These are phyloP conservation scores for Ceratobasidium sp. DNA, from an alignment of 1,284 basidiomycete genomes.

Conservation along the genomic window DNA sequence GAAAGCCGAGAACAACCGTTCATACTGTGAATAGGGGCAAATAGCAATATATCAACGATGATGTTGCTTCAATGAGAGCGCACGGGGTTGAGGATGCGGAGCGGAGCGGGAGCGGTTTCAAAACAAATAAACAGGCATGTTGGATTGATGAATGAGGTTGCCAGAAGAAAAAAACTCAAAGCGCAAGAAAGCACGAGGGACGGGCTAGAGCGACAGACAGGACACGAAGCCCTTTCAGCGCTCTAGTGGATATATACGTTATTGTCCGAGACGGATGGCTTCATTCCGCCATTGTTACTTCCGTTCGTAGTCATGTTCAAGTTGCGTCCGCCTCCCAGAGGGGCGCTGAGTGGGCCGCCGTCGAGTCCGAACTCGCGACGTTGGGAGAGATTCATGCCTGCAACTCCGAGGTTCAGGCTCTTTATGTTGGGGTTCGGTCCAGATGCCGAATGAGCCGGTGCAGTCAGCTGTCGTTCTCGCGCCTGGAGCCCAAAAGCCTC, in stretches of 20 bases:
- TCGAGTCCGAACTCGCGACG: conserved; percentile 34
- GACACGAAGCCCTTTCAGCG: conserved; percentile 32
- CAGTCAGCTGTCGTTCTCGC: conserved; percentile 29
- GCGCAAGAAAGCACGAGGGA: conserved; percentile 19
- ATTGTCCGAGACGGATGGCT: conserved; percentile 11
- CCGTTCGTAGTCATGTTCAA: neutral
- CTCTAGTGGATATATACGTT: conserved; percentile 38
- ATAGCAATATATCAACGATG: conserved; percentile 34
- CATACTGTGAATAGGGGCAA: neutral
- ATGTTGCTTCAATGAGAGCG: conserved; percentile 11
- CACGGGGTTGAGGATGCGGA: conserved; percentile 25
- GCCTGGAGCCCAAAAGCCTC: conserved; percentile 24
- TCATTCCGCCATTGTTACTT: conserved; percentile 20
- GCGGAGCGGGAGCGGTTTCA: neutral
- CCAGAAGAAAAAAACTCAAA: conserved; percentile 11
- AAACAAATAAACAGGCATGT: neutral
- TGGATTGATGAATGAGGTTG: neutral
- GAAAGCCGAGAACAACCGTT: conserved; percentile 14
- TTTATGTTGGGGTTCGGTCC: neutral
- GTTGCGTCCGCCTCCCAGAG: neutral
- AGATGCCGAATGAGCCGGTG: neutral
- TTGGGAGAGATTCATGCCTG: conserved; percentile 18
- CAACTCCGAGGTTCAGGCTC: conserved; percentile 30
- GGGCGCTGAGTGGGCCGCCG: conserved; percentile 21
- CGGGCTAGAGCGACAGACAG: conserved; percentile 32